Evolutionary conservation across 78 protist species (phyloP).

Genomic region (Dictyostelium brefeldianum): DNA sequence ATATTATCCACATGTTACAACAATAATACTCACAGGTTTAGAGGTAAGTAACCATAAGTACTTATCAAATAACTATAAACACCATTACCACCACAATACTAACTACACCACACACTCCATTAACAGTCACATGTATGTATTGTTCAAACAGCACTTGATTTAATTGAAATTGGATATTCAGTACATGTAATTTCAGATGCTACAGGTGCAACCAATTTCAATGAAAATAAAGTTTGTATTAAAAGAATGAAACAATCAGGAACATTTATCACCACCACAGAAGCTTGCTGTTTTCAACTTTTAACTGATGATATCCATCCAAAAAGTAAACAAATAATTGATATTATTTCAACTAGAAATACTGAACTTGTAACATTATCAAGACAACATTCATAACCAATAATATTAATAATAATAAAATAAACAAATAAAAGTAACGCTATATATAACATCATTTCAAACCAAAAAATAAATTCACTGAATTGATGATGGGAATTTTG

Average conservation of each 20-base stretch:
- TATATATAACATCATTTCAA: no score
- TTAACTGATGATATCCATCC: not conserved
- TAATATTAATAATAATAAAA: no score
- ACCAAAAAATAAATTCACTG: no score
- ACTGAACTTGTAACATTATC: no score
- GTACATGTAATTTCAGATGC: not conserved
- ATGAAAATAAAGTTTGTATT: not conserved
- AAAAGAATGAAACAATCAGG: constrained; percentile 7
- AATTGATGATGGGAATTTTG: no score
- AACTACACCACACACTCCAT: not conserved
- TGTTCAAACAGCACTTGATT: constrained; percentile 14
- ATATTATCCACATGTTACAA: not conserved
- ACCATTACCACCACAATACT: not conserved
- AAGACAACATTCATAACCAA: no score
- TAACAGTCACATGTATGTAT: constrained; percentile 9
- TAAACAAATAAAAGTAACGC: no score
- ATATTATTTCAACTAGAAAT: not conserved
- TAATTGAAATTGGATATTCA: not conserved
- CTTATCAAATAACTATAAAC: not conserved
- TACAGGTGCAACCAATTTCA: not conserved
- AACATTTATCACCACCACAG: not conserved
- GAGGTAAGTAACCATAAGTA: not conserved
- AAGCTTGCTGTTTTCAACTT: not conserved
- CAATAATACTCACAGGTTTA: not conserved
- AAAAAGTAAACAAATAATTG: not conserved